These are phyloP conservation scores for Mucor mucedo DNA, from an alignment of 371 early-diverging fungal genomes.

Conservation along the genomic window DNA sequence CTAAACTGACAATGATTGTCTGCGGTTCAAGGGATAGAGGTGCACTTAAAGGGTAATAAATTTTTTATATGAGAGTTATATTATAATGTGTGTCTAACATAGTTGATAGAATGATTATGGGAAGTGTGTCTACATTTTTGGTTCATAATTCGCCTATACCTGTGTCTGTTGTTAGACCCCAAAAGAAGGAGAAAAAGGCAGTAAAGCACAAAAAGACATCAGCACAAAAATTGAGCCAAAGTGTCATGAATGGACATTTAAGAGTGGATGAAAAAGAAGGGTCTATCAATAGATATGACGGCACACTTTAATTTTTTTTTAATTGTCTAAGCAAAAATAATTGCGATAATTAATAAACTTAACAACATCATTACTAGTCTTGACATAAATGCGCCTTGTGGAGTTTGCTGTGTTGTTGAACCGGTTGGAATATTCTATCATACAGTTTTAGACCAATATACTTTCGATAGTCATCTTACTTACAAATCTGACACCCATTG, in stretches of 20 bases:
- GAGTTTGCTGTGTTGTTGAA: slow-evolving; percentile 29
- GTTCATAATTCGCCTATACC: slow-evolving; percentile 67
- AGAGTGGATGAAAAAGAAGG: slow-evolving; percentile 51
- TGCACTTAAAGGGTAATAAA: slow-evolving; percentile 58
- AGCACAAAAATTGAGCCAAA: slow-evolving; percentile 53
- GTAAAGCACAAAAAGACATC: slow-evolving; percentile 44
- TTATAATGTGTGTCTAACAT: neutral
- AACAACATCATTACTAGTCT: slow-evolving; percentile 73
- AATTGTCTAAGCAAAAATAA: slow-evolving; percentile 57
- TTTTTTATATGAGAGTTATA: neutral
- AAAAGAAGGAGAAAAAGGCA: slow-evolving; percentile 49
- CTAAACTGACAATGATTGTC: slow-evolving; percentile 58
- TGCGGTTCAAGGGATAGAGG: slow-evolving; percentile 63
- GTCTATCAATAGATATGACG: slow-evolving; percentile 38
- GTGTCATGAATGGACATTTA: slow-evolving; percentile 48
- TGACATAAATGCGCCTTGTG: slow-evolving; percentile 69
- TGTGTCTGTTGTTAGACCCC: slow-evolving; percentile 63
- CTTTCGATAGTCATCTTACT: slow-evolving; percentile 11
- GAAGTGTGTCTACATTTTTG: slow-evolving; percentile 62
- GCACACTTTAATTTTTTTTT: slow-evolving; percentile 19
- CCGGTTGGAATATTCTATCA: slow-evolving; percentile 40
- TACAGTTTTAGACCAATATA: neutral
- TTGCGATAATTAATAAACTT: slow-evolving; percentile 64
- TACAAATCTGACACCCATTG: slow-evolving; percentile 70
- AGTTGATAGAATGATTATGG: slow-evolving; percentile 49